A percentile compares a stretch with the other conserved stretches of the same genome.
These are phyloP conservation scores for Mycena polygramma DNA, from an alignment of 768 basidiomycete species.

Conservation along the genomic window DNA sequence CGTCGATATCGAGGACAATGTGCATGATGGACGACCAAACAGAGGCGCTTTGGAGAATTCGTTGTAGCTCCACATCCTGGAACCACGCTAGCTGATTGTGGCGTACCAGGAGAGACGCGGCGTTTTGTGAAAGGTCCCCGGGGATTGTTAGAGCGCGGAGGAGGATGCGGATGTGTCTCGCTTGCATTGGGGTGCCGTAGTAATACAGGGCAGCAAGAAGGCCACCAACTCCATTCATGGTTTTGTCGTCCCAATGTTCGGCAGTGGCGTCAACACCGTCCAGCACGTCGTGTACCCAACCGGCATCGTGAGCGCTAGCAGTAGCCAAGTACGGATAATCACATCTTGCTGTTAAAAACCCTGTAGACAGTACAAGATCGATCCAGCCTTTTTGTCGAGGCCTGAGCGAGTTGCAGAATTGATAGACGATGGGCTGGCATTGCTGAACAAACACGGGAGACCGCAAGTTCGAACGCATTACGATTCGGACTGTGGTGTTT, in stretches of 20 bases:
- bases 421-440: background rate
- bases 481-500: no score
- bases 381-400: background rate
- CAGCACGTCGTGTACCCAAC: slow-evolving; percentile 6
- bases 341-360: background rate
- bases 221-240: background rate
- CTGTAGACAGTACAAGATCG: background rate
- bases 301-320: background rate
- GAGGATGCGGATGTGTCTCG: background rate
- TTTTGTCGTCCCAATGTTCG: slow-evolving; percentile 5
- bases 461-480: no score
- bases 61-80: background rate
- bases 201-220: background rate
- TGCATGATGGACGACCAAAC: slow-evolving; percentile 21
- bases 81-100: background rate
- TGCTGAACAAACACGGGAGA: background rate
- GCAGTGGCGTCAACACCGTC: background rate
- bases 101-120: background rate
- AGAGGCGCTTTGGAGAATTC: background rate
- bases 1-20: no score
- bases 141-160: background rate
- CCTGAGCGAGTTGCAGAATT: slow-evolving; percentile 9
- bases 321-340: background rate
- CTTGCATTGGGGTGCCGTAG: background rate
- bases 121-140: background rate